These are phyloP conservation scores for Cetraspora pellucida DNA, from an alignment of 192 early-diverging fungal species.

Conservation along the genomic window DNA sequence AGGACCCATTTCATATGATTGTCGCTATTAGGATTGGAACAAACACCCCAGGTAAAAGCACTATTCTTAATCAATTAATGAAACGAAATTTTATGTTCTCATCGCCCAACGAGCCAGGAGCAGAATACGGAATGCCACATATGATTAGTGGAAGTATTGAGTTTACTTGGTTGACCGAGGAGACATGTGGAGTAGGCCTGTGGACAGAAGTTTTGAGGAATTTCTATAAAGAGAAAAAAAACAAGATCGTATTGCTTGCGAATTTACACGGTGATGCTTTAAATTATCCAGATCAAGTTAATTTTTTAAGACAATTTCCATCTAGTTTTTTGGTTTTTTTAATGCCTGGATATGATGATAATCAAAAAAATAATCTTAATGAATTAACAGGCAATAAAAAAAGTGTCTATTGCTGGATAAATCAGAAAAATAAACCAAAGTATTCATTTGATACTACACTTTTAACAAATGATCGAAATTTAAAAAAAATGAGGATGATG, in stretches of 20 bases:
- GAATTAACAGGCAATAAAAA: neutral
- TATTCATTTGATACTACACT: neutral
- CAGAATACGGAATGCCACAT: constrained; percentile 6
- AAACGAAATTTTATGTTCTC: constrained; percentile 22
- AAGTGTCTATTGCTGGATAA: neutral
- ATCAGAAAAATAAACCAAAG: neutral
- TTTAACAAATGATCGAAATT: constrained; percentile 23
- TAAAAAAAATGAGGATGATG: constrained; percentile 24
- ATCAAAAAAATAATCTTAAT: constrained; percentile 8
- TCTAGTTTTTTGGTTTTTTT: constrained; percentile 22
- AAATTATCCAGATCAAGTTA: constrained; percentile 28
- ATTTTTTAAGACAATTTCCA: constrained; percentile 19
- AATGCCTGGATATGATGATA: constrained; percentile 20
- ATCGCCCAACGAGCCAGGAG: constrained; percentile 21
- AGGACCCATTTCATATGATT: constrained; percentile 17
- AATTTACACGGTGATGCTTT: constrained; percentile 35
- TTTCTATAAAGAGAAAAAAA: constrained; percentile 14
- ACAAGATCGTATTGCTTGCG: constrained; percentile 21
- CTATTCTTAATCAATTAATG: constrained; percentile 30
- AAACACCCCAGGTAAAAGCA: constrained; percentile 21
- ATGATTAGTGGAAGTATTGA: constrained; percentile 29
- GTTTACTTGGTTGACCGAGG: constrained; percentile 30
- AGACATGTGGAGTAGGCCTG: constrained; percentile 22
- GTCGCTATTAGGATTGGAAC: constrained; percentile 29
- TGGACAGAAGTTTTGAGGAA: constrained; percentile 17